These are phyloP conservation scores for Ceratobasidium theobromae DNA, from an alignment of 1,284 basidiomycete species.

Conservation along the genomic window DNA sequence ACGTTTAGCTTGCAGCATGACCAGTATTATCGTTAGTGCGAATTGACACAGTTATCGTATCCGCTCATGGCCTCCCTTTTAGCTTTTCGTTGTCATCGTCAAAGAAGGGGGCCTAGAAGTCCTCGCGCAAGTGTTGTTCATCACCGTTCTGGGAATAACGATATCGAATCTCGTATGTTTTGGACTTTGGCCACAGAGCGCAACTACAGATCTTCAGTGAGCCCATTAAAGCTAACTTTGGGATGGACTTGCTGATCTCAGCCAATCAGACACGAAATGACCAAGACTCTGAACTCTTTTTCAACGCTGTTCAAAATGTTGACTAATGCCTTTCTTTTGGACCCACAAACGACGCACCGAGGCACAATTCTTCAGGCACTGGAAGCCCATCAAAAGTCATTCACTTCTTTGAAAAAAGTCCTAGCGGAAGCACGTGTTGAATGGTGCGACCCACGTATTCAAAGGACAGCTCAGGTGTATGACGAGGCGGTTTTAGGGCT, in stretches of 20 bases:
- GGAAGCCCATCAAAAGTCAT: constrained; percentile 80
- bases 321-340: constrained; percentile 80
- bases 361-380: constrained; percentile 73
- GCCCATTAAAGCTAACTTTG: constrained; percentile 38
- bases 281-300: constrained; percentile 82
- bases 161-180: constrained; percentile 86
- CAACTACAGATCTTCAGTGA: constrained; percentile 77
- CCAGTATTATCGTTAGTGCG: constrained; percentile 82
- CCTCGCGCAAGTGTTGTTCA: constrained; percentile 71
- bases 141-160: constrained; percentile 72
- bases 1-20: constrained; percentile 81
- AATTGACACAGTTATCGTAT: constrained; percentile 41
- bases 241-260: constrained; percentile 3
- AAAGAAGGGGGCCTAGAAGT: constrained; percentile 85
- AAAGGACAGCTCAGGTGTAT: constrained; percentile 56
- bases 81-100: constrained; percentile 58
- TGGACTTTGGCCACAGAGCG: constrained; percentile 79
- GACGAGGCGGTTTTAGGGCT: constrained; percentile 82
- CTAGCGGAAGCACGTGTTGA: constrained; percentile 84
- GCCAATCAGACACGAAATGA: constrained; percentile 58
- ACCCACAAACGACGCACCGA: constrained; percentile 53
- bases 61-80: constrained; percentile 6
- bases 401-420: constrained; percentile 82
- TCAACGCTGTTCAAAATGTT: constrained; percentile 79
- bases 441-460: constrained; percentile 54